A percentile compares a stretch with the other conserved stretches of the same genome.
Conservation (phyloP, 495 filamentous ascomycete species). For the Penicillium robsamsonii region DNA sequence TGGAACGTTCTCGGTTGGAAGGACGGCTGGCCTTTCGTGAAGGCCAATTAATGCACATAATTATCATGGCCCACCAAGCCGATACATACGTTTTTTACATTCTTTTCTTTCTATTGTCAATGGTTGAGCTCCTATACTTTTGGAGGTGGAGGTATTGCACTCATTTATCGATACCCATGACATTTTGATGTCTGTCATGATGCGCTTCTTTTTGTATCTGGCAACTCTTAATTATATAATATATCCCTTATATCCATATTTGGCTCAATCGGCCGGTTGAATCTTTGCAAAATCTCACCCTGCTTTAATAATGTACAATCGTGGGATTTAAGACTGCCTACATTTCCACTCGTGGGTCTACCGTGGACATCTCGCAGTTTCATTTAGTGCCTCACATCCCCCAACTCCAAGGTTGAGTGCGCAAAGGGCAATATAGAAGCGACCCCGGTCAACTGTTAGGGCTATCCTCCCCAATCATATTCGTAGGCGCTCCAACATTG, state of each 20-base stretch:
- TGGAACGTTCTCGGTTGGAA: constrained; percentile 62
- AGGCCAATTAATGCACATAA: constrained; percentile 19
- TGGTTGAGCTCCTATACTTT: constrained; percentile 24
- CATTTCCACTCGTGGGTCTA: background rate
- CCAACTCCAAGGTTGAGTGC: constrained; percentile 25
- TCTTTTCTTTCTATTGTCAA: constrained; percentile 23
- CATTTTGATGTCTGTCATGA: constrained; percentile 10
- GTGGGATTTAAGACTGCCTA: background rate
- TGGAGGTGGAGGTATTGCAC: constrained; percentile 16
- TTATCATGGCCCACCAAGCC: constrained; percentile 10
- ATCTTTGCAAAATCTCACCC: background rate
- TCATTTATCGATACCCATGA: constrained; percentile 31
- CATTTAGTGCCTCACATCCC: constrained; percentile 28
- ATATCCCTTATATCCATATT: background rate
- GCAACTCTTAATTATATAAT: constrained; percentile 17
- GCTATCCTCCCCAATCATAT: constrained; percentile 23
- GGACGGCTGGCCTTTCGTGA: constrained; percentile 55
- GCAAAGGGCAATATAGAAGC: constrained; percentile 19
- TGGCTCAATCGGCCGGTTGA: background rate
- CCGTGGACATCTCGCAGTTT: background rate
- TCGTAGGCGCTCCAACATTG: constrained; percentile 24
- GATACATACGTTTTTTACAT: constrained; percentile 1
- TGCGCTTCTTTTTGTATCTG: constrained; percentile 11
- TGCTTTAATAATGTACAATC: background rate
- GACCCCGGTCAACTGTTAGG: constrained; percentile 15